Evolutionary conservation across 768 basidiomycete species (phyloP), one percentile per base, ranked within the genome.

Genomic region (Pleurotus citrinopileatus): DNA sequence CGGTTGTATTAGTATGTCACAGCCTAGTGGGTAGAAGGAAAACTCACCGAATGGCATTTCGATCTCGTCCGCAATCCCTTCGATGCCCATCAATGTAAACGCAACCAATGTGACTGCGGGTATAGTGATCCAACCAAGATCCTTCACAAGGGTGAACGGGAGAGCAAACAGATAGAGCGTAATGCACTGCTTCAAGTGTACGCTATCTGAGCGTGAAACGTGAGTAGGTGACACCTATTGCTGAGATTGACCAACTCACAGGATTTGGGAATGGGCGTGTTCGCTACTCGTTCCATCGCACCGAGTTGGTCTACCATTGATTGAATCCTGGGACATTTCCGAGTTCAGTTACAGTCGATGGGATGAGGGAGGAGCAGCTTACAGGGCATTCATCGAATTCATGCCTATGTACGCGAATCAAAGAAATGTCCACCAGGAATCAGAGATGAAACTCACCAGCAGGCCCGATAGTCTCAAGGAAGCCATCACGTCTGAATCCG

Each of bases 141-240:
- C 87, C 52, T 84, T 80, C 42, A 94, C 83, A 26, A 98, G 79
- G 1, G 89, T 90, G 60, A 95, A 81, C 3, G 96, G 96, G 6
- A 98, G 78, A 17, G 91, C 84, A 65, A 94, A 94, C 6, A 98
- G 82, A 72, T 96, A 97, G 0, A 96, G 70, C 1, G 89, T 87
- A n/a, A 96, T 91, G 59, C 89, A 91, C 84, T 98, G 95, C 67
- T 96, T 95, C 63, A 96, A 73, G 69, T 97, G 94, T 55, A 98
- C 88, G 36, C 89, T 84, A 61, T 93, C 88, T 89, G 54, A 60
- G 62, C 50, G 37, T n/a, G 46, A 43, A 27, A 42, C 40, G 23
- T 62, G 15, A 66, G 60, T 57, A 23, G 53, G 0, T 22, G n/a
- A 20, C 28, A 40, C 17, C 26, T 44, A 9, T 26, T 7, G 6